Conservation (phyloP, 495 filamentous ascomycete species). For the Hyaloscypha bicolor region DNA sequence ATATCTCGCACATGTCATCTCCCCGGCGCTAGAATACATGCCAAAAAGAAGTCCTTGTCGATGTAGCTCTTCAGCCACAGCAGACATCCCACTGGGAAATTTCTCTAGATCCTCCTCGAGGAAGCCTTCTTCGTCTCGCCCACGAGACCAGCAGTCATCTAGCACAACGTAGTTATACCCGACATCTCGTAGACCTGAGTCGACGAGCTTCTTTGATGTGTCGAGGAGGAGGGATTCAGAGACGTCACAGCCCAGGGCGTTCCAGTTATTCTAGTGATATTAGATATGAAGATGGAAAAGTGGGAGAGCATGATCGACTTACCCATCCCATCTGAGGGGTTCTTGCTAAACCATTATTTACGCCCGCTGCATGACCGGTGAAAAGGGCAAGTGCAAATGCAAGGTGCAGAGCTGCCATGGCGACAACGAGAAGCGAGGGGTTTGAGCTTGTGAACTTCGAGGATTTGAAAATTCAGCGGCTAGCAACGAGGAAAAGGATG, state of each 20-base stretch:
- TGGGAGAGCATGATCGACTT: background rate
- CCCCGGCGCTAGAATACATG: constrained; percentile 39
- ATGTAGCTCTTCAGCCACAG: constrained; percentile 34
- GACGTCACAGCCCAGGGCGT: constrained; percentile 43
- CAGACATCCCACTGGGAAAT: constrained; percentile 36
- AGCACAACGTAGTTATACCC: constrained; percentile 60
- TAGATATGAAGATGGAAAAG: background rate
- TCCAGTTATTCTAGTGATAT: constrained; percentile 24
- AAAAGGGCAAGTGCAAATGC: background rate
- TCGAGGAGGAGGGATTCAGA: constrained; percentile 48
- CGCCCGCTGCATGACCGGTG: background rate
- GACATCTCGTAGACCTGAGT: constrained; percentile 51
- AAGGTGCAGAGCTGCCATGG: constrained; percentile 1
- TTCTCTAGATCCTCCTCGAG: constrained; percentile 31
- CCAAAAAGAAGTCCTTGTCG: constrained; percentile 38
- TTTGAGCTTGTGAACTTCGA: background rate
- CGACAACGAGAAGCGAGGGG: background rate
- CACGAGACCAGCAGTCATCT: constrained; percentile 58
- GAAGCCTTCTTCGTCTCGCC: constrained; percentile 33
- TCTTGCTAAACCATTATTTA: constrained; percentile 28
- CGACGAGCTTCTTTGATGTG: constrained; percentile 49
- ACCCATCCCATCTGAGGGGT: constrained; percentile 30
- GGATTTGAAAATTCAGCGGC: too few relatives aligned
- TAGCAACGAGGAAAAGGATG: background rate
- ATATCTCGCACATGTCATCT: constrained; percentile 39